These are phyloP conservation scores for Solanum chilense DNA, from an alignment of 257 asterid genomes.

Conservation along the genomic window DNA sequence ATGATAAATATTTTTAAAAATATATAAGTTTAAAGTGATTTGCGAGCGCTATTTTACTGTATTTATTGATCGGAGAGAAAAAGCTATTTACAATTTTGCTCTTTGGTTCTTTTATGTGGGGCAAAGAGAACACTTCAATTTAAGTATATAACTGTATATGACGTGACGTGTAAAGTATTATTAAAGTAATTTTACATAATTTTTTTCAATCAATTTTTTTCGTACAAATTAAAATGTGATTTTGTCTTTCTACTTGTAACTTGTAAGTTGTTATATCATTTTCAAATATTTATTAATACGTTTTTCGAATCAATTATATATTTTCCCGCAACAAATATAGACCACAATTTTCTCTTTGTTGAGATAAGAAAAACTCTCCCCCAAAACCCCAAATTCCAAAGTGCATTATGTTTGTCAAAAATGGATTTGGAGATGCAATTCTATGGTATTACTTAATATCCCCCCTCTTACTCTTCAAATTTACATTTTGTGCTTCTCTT, in stretches of 20 bases:
- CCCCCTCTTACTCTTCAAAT: not conserved
- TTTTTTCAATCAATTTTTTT: not conserved
- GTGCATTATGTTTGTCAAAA: not conserved
- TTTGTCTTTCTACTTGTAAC: not conserved
- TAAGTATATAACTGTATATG: not conserved
- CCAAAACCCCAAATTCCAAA: not conserved
- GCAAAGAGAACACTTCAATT: not conserved
- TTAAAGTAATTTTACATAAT: too few relatives aligned
- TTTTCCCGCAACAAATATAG: not conserved
- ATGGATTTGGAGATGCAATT: not conserved
- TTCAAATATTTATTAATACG: not conserved
- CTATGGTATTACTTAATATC: not conserved
- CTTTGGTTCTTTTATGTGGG: not conserved
- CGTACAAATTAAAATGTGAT: not conserved
- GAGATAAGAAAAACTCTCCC: not conserved
- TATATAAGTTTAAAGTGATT: not conserved
- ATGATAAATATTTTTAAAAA: too few relatives aligned
- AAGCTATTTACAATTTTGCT: not conserved
- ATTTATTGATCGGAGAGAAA: not conserved
- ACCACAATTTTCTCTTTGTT: not conserved
- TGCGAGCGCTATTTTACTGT: not conserved
- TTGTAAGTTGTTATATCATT: not conserved
- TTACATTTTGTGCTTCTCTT: not conserved
- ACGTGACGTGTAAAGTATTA: not conserved
- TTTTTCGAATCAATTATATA: not conserved